These are phyloP conservation scores for Ophiostoma sp. DNA, from an alignment of 2,329 filamentous ascomycete species.

Conservation along the genomic window DNA sequence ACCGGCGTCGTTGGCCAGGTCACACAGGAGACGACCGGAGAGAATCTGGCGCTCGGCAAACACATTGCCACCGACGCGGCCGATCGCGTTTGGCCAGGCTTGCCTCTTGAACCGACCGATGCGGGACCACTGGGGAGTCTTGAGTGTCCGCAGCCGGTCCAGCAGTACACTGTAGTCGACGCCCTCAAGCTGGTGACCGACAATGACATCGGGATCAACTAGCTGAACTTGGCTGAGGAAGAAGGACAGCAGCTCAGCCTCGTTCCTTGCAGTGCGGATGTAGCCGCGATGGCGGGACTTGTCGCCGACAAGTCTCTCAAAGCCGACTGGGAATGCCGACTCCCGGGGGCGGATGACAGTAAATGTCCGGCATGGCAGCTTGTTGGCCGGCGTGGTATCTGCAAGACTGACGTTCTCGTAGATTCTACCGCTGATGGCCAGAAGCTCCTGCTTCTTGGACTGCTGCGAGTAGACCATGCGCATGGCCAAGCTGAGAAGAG, in stretches of 20 bases:
- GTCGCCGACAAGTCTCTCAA: constrained; percentile 68
- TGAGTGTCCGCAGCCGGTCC: constrained; percentile 80
- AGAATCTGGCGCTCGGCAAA: constrained; percentile 90
- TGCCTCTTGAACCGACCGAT: constrained; percentile 79
- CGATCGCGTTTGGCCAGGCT: constrained; percentile 82
- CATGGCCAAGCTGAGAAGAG: constrained; percentile 90
- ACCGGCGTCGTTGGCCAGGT: constrained; percentile 91
- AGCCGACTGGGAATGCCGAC: constrained; percentile 74
- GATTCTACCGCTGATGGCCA: constrained; percentile 83
- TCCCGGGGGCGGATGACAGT: constrained; percentile 81
- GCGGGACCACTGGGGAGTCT: constrained; percentile 89
- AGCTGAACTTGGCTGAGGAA: constrained; percentile 85
- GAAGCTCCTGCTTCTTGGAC: constrained; percentile 93
- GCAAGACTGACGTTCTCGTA: constrained; percentile 85
- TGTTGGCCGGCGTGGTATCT: constrained; percentile 83
- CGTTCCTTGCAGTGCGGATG: constrained; percentile 75
- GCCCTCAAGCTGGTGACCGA: constrained; percentile 94
- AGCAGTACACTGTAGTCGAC: constrained; percentile 91
- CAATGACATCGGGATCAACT: constrained; percentile 85
- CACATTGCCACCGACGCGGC: constrained; percentile 80
- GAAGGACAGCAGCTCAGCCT: constrained; percentile 77
- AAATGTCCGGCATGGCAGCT: constrained; percentile 83
- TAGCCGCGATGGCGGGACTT: constrained; percentile 61
- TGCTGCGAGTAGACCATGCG: constrained; percentile 83
- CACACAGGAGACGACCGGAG: constrained; percentile 82